These are phyloP conservation scores for Phytopythium sindhum DNA, from an alignment of 352 stramenopile species.

Conservation along the genomic window DNA sequence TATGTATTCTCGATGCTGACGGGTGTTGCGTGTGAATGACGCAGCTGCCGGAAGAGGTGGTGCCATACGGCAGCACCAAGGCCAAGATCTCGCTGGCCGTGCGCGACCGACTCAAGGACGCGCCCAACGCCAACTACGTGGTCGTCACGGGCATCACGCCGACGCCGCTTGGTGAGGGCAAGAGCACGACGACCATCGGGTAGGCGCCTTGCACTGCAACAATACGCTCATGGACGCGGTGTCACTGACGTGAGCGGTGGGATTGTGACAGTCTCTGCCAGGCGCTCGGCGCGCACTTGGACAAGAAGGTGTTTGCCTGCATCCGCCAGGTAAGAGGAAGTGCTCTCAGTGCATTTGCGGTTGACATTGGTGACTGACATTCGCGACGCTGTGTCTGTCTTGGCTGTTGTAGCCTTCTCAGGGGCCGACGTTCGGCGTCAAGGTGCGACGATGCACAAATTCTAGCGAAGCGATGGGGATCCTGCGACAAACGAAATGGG, in stretches of 20 bases:
- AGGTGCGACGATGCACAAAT: slow-evolving; percentile 41
- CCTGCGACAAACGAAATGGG: too few species aligned
- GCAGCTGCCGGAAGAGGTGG: slow-evolving; percentile 76
- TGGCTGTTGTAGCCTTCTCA: slow-evolving; percentile 82
- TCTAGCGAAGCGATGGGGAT: background rate
- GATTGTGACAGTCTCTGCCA: slow-evolving; percentile 85
- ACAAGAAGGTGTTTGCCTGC: slow-evolving; percentile 95
- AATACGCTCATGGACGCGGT: background rate
- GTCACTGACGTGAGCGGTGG: slow-evolving; percentile 49
- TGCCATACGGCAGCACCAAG: slow-evolving; percentile 89
- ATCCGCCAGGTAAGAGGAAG: slow-evolving; percentile 88
- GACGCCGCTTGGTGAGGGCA: slow-evolving; percentile 97
- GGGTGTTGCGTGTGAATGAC: background rate
- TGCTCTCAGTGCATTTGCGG: too few species aligned
- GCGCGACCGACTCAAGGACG: slow-evolving; percentile 84
- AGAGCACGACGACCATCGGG: slow-evolving; percentile 99
- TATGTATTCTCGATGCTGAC: background rate
- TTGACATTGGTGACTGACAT: background rate
- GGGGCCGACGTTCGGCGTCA: slow-evolving; percentile 98
- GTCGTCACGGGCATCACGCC: slow-evolving; percentile 97
- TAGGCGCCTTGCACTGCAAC: slow-evolving; percentile 17
- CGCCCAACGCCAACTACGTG: slow-evolving; percentile 95
- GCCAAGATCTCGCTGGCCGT: slow-evolving; percentile 92
- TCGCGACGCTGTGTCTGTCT: slow-evolving; percentile 26
- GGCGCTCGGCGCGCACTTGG: slow-evolving; percentile 89